Base-by-base conservation (phyloP, 768 basidiomycete genomes). In the Lactarius vividus region DNA sequence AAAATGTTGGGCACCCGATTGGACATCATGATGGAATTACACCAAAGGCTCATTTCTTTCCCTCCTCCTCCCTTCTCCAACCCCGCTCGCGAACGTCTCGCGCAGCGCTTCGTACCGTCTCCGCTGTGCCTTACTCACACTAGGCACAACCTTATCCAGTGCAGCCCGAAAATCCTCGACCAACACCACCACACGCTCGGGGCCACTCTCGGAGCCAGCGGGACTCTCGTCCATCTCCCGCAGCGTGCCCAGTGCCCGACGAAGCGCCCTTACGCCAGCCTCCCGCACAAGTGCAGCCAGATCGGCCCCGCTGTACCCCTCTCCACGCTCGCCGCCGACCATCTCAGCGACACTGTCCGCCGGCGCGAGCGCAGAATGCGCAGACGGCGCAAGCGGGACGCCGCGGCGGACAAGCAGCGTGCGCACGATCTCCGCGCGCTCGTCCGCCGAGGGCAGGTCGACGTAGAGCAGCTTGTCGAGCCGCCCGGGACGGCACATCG, bases 401-500 rank as follows among this genome's bases (percentile, higher is more conserved):
- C 84, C 83, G 39, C 87, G 81, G 7, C 65, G 35, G 0, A 29
- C 57, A 40, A 83, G 81, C 72, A 96, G 80, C 5, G 93, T 95
- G 53, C 86, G 82, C 56, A 95, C 74, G 66, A 98, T 96, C 74
- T 97, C 95, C 7, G 82, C 84, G 26, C 94, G 87, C 75, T 96
- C 96, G 33, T 77, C 73, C 0, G 87, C 69, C 0, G 81, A 78
- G 26, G 95, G 96, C 0, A 96, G 81, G 76, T 96, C 95, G 71
- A 97, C 94, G 72, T 95, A 98, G 52, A 97, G 82, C 6, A 96
- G 83, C 75, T 97, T 97, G 79, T 97, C 96, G 13, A 98, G 83
- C 11, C 96, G 85, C 0, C 96, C 95, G 0, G 96, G 96, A n/a
- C 95, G 90, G 61, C 94, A 92, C 94, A 96, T 96, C 8, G 96